Evolutionary conservation across 805 yeast genomes (phyloP), one percentile per base, ranked within the genome.

Genomic region (Candida endomychidarum): DNA sequence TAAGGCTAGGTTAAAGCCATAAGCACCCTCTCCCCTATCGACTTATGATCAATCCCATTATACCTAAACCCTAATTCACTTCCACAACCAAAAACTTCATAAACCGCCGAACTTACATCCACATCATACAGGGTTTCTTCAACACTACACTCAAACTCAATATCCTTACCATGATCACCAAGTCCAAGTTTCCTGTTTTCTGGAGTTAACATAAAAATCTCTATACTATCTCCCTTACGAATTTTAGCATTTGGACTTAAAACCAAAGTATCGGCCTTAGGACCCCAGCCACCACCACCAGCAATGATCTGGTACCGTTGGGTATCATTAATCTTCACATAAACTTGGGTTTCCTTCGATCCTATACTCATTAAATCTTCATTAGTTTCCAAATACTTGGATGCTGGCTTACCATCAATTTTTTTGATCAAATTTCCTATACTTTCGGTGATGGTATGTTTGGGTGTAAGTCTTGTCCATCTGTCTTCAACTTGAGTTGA

Each of bases 201-300:
- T 1, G 75, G 74, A 3, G 65, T 64, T 19, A 70, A 52, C 74
- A 69, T 70, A 52, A 45, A 67, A 50, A 78, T 77, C 45, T 70
- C 65, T 28, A 78, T 58, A 26, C 54, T 51, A 47, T 70, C 73
- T n/a, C 81, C 81, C n/a, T 52, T 58, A 2, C 40, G 40, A 5
- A 73, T 50, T 16, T 61, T 52, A 1, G 81, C 81, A 2, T 72
- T 72, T 1, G 86, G 81, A 20, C 83, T 83, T 9, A 83, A 54
- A 1, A 79, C 89, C n/a, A 83, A 65, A 54, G 80, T 75, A 23
- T 76, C 76, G 2, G 84, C 80, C 41, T 82, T 75, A 20, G 80
- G 77, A 1, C 87, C 86, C 88, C 88, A 83, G 2, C 82, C 80
- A 2, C 87, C 83, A 2, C 89, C 89, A 3, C 89, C 89, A 4